A percentile compares a stretch with the other conserved stretches of the same genome.
Conservation (phyloP, 345 rosid species). For the Euphorbia tirucalli region DNA sequence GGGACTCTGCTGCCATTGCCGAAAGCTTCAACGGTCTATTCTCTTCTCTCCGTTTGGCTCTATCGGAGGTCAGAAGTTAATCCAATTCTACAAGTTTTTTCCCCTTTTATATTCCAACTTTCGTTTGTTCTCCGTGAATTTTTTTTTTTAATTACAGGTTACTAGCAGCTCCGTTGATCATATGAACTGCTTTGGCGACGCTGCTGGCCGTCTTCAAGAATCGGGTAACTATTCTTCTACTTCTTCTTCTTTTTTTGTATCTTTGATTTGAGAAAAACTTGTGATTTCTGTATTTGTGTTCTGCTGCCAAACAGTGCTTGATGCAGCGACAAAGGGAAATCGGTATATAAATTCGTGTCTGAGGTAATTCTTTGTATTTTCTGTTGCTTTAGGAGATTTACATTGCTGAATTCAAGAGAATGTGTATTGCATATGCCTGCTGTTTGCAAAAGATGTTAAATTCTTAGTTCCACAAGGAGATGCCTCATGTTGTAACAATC, state of each 20-base stretch:
- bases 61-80: conserved; percentile 57
- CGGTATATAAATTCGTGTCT: conserved; percentile 90
- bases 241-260: neutral
- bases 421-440: neutral
- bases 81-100: neutral
- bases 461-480: neutral
- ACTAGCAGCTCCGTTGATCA: conserved; percentile 71
- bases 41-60: conserved; percentile 72
- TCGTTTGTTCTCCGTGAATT: conserved; percentile 6
- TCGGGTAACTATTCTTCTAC: conserved; percentile 36
- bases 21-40: conserved; percentile 84
- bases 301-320: conserved; percentile 50
- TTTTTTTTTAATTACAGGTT: conserved; percentile 38
- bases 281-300: conserved; percentile 1
- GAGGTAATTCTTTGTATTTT: conserved; percentile 39
- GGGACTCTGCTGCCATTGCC: conserved; percentile 76
- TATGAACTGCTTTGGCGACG: conserved; percentile 79
- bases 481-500: no score
- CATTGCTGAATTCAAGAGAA: neutral
- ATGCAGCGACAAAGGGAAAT: conserved; percentile 88
- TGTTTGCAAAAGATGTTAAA: neutral
- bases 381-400: neutral
- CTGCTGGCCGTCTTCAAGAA: conserved; percentile 78
- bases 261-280: neutral
- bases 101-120: neutral